A percentile compares a stretch with the other conserved stretches of the same genome.
Conservation (phyloP, 148 eudicot species). For the Rhododendron williamsianum region DNA sequence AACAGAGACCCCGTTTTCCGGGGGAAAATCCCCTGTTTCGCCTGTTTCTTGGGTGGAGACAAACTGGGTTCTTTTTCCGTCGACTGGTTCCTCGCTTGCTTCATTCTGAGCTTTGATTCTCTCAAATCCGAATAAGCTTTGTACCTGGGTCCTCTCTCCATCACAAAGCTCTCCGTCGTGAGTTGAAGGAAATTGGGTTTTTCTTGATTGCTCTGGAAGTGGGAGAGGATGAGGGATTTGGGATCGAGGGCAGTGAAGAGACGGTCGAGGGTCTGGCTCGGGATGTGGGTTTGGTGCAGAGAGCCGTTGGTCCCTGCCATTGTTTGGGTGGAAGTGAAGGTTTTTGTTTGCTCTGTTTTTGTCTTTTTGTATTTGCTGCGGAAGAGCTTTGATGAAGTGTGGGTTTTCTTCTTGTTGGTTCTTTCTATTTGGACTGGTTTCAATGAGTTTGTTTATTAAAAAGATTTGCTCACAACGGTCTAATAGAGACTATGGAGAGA, state of each 20-base stretch:
- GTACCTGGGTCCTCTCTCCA: constrained; percentile 76
- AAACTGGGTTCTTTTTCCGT: constrained; percentile 17
- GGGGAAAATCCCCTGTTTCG: constrained; percentile 37
- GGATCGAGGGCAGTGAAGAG: constrained; percentile 31
- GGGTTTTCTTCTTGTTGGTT: neutral
- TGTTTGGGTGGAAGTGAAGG: constrained; percentile 1
- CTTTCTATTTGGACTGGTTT: neutral
- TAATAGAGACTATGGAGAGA: constrained; percentile 11
- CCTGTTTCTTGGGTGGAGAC: constrained; percentile 57
- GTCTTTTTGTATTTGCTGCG: neutral
- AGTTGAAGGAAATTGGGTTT: constrained; percentile 19
- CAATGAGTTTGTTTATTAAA: neutral
- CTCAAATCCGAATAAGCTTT: constrained; percentile 61
- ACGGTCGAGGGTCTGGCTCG: constrained; percentile 12
- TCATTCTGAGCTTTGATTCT: constrained; percentile 50
- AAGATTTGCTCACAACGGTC: constrained; percentile 42
- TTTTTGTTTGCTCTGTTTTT: constrained; percentile 21
- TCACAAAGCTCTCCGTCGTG: constrained; percentile 28
- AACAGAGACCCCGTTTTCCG: constrained; percentile 37
- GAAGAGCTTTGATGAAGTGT: neutral
- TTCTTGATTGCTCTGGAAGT: constrained; percentile 14
- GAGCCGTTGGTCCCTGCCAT: constrained; percentile 28
- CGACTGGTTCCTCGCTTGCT: constrained; percentile 14
- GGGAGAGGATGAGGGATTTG: constrained; percentile 30
- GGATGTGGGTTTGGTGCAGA: constrained; percentile 13